Conservation (phyloP, 164 flowering plant species). For the Aristolochia contorta region DNA sequence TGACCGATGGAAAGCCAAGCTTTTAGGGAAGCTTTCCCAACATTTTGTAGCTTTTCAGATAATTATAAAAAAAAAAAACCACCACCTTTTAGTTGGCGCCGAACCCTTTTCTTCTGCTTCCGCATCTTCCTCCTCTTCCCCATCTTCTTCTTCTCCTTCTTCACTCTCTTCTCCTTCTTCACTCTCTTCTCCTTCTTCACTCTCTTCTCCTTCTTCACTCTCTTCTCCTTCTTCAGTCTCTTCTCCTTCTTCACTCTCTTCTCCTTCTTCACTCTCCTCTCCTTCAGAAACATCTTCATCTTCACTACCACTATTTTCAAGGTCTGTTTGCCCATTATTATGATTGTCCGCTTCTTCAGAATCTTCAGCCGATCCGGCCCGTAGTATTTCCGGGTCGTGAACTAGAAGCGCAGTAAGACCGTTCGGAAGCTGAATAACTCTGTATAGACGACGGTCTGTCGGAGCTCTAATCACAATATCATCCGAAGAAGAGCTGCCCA, state of each 20-base stretch:
- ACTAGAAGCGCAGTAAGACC: slow-evolving; percentile 73
- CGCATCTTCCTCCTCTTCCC: slow-evolving; percentile 3
- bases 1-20: too few relatives aligned
- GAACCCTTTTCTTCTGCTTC: slow-evolving; percentile 12
- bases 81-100: slow-evolving; percentile 56
- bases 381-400: slow-evolving; percentile 86
- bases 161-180: slow-evolving; percentile 10
- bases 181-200: slow-evolving; percentile 9
- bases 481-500: slow-evolving; percentile 23
- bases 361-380: slow-evolving; percentile 23
- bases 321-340: slow-evolving; percentile 16
- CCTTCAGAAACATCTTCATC: slow-evolving; percentile 12
- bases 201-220: slow-evolving; percentile 9
- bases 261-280: slow-evolving; percentile 9
- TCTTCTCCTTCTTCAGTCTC: slow-evolving; percentile 15
- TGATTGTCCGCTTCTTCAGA: slow-evolving; percentile 14
- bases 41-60: neutral
- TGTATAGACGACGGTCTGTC: slow-evolving; percentile 56
- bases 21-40: too few relatives aligned
- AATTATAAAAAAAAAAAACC: slow-evolving; percentile 18
- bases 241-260: slow-evolving; percentile 13
- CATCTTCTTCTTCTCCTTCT: slow-evolving; percentile 16
- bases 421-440: slow-evolving; percentile 53
- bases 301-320: slow-evolving; percentile 7
- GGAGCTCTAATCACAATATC: slow-evolving; percentile 65